phyloP scores from a whole-genome alignment of 1,139 yeast species.

The Scheffersomyces titani region DNA sequence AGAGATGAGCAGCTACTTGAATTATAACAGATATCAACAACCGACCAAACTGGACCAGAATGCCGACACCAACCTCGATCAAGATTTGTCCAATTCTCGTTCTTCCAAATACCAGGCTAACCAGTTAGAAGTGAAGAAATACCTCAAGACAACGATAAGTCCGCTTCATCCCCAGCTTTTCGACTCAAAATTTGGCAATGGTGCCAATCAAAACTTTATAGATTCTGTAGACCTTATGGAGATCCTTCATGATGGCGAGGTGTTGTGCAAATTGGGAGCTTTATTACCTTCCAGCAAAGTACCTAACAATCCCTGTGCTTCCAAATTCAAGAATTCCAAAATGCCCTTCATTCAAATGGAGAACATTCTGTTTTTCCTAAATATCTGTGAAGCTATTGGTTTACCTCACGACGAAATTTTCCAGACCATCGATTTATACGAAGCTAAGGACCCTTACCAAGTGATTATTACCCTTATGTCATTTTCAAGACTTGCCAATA shows the following conservation, averaged over 20 bases:
- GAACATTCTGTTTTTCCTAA: constrained; percentile 72
- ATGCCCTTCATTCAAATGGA: constrained; percentile 93
- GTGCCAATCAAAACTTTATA: constrained; percentile 16
- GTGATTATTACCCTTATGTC: constrained; percentile 74
- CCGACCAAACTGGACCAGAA: constrained; percentile 18
- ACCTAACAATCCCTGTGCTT: constrained; percentile 38
- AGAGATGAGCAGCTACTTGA: constrained; percentile 8
- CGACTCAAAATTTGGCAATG: constrained; percentile 8
- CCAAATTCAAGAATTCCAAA: constrained; percentile 58
- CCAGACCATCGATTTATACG: constrained; percentile 79
- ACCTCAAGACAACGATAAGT: constrained; percentile 25
- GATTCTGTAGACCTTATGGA: constrained; percentile 43
- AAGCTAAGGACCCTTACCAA: constrained; percentile 73
- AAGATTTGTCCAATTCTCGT: constrained; percentile 53
- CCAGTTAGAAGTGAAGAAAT: constrained; percentile 48
- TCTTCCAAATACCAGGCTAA: constrained; percentile 47
- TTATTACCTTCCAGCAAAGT: constrained; percentile 26
- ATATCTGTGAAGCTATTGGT: constrained; percentile 60
- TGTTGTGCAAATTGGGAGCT: constrained; percentile 55
- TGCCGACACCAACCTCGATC: constrained; percentile 55
- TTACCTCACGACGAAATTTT: constrained; percentile 84
- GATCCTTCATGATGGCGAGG: constrained; percentile 63
- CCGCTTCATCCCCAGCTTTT: constrained; percentile 6
- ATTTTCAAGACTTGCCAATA: constrained; percentile 55
- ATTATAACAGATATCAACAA: constrained; percentile 10